phyloP scores from a whole-genome alignment of 23 red algal genomes.

The Agarophyton chilense region DNA sequence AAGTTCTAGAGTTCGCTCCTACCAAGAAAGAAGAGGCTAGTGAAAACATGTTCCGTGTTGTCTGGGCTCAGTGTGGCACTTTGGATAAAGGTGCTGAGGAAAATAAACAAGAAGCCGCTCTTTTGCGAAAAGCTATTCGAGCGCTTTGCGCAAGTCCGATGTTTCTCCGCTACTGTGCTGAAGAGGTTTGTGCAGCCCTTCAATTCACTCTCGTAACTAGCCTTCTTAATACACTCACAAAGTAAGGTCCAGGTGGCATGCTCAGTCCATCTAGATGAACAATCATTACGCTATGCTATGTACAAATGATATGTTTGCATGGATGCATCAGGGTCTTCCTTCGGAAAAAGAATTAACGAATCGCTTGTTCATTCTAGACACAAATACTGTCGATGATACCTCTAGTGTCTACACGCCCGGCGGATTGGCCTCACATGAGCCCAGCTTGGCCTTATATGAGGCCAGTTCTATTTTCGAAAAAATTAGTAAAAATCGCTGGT shows the following conservation, averaged over 20 bases:
- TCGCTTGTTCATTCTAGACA: conserved; percentile 49
- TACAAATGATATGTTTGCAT: conserved; percentile 97
- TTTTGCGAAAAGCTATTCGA: conserved; percentile 67
- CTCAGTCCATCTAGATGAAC: conserved; percentile 81
- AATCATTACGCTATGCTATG: conserved; percentile 85
- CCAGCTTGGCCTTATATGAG: too few relatives aligned
- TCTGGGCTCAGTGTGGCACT: conserved; percentile 69
- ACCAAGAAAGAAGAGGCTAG: conserved; percentile 83
- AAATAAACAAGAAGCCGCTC: conserved; percentile 59
- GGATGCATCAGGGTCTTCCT: conserved; percentile 89
- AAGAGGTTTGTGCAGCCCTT: conserved; percentile 74
- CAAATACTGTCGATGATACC: conserved; percentile 29
- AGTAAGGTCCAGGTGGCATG: conserved; percentile 64
- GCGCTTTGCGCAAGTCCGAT: conserved; percentile 74
- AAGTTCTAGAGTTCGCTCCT: conserved; percentile 75
- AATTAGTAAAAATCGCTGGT: too few relatives aligned
- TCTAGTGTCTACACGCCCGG: too few relatives aligned
- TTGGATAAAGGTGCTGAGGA: conserved; percentile 74
- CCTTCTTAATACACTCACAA: conserved; percentile 78
- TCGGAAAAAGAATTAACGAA: conserved; percentile 76
- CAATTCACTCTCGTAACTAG: conserved; percentile 62
- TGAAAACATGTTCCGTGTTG: conserved; percentile 78
- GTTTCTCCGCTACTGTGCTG: conserved; percentile 71
- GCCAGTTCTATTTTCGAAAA: too few relatives aligned
- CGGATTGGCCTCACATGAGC: too few relatives aligned